Evolutionary conservation across 139 green algal genomes (phyloP).

Genomic region (Chlorella sorokiniana): DNA sequence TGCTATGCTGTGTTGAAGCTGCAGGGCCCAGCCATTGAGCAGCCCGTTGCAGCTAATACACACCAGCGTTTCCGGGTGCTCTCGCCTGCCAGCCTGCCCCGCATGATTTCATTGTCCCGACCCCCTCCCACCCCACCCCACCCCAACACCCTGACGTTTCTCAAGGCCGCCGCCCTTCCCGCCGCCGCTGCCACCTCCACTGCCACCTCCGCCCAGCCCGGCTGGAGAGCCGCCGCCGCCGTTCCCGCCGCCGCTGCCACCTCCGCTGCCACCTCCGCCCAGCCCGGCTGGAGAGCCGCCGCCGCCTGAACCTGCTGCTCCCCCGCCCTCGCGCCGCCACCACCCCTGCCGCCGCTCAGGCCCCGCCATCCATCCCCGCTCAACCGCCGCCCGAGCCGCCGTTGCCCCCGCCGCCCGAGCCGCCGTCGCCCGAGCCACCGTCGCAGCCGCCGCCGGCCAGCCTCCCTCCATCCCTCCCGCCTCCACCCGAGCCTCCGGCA

Average conservation of each 20-base stretch:
- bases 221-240: background rate
- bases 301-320: background rate
- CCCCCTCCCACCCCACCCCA: background rate
- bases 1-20: too few relatives aligned
- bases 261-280: background rate
- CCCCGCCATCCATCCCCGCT: too few relatives aligned
- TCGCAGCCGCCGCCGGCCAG: too few relatives aligned
- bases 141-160: background rate
- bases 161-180: background rate
- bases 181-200: background rate
- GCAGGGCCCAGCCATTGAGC: too few relatives aligned
- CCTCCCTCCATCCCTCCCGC: too few relatives aligned
- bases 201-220: background rate
- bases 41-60: too few relatives aligned
- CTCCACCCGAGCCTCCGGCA: too few relatives aligned
- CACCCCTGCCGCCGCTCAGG: too few relatives aligned
- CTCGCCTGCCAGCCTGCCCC: background rate
- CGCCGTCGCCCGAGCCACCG: too few relatives aligned
- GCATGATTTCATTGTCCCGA: background rate
- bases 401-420: too few relatives aligned
- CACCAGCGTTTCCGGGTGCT: too few relatives aligned
- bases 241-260: background rate
- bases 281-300: background rate
- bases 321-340: background rate
- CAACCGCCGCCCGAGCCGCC: too few relatives aligned